Percentiles rank a stretch among this genome's conserved stretches.
phyloP scores from a whole-genome alignment of 2,329 filamentous ascomycete species.

The Ambrosiella cleistominuta region DNA sequence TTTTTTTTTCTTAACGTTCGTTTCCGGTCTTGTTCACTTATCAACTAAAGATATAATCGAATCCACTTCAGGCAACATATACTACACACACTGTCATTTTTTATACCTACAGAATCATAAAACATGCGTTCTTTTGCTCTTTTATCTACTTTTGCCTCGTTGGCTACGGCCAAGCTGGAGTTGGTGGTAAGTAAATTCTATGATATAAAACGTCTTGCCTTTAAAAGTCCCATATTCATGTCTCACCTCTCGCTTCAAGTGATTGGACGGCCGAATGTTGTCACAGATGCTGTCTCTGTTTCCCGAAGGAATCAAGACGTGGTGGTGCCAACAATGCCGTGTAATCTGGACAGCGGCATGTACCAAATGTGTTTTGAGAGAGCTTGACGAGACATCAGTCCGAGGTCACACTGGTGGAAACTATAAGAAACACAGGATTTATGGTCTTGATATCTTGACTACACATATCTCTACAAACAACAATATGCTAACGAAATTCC shows the following conservation, averaged over 20 bases:
- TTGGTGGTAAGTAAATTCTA: conserved; percentile 5
- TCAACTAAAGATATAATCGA: not conserved
- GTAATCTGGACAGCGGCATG: too few relatives aligned
- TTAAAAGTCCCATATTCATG: not conserved
- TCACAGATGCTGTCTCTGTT: not conserved
- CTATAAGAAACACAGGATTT: not conserved
- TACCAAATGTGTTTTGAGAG: not conserved
- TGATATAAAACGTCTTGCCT: not conserved
- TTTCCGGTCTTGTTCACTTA: not conserved
- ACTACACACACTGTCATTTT: not conserved
- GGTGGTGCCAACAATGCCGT: not conserved
- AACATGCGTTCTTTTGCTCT: conserved; percentile 3
- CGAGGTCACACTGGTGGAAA: not conserved
- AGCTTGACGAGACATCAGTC: too few relatives aligned
- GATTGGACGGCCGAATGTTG: not conserved
- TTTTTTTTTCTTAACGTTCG: not conserved
- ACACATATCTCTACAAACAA: not conserved
- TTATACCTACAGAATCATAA: not conserved
- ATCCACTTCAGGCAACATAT: not conserved
- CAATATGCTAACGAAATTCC: not conserved
- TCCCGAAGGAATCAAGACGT: not conserved
- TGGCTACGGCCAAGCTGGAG: conserved; percentile 6
- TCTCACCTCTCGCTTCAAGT: not conserved
- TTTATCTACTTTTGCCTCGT: conserved; percentile 5
- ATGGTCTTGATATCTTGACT: not conserved